Conservation (phyloP, 257 asterid genomes). For the Rehmannia glutinosa region DNA sequence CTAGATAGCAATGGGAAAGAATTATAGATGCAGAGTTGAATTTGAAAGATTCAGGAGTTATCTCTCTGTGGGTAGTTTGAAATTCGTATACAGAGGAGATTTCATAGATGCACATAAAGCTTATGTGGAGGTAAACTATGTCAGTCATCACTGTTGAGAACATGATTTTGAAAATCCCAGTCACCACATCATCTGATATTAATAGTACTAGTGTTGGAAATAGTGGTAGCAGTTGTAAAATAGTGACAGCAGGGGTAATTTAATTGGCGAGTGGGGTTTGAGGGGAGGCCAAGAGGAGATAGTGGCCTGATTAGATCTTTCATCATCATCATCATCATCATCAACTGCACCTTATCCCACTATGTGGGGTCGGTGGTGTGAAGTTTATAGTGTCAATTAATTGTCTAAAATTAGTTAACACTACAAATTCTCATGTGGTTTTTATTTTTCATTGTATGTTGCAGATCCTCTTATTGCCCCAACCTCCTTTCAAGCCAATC, state of each 20-base stretch:
- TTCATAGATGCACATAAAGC: background rate
- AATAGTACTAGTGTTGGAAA: background rate
- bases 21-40: background rate
- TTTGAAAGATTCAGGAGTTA: background rate
- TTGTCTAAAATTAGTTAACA: too few species aligned
- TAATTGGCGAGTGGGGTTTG: background rate
- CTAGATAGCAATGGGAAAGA: slow-evolving; percentile 5
- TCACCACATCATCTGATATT: background rate
- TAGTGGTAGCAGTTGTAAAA: background rate
- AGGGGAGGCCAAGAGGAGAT: background rate
- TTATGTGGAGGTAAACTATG: slow-evolving; percentile 3
- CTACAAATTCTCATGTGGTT: slow-evolving; percentile 3
- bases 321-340: too few species aligned
- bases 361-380: too few species aligned
- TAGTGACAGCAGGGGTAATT: background rate
- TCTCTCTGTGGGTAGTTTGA: slow-evolving; percentile 1
- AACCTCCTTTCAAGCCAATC: slow-evolving; percentile 89
- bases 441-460: slow-evolving; percentile 15
- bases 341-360: too few species aligned
- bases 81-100: background rate
- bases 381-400: too few species aligned
- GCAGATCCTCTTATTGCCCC: slow-evolving; percentile 95
- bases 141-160: background rate
- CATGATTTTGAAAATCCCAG: background rate
- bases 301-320: background rate